Conservation (phyloP, 192 early-diverging fungal genomes). For the Lobosporangium transversale region DNA sequence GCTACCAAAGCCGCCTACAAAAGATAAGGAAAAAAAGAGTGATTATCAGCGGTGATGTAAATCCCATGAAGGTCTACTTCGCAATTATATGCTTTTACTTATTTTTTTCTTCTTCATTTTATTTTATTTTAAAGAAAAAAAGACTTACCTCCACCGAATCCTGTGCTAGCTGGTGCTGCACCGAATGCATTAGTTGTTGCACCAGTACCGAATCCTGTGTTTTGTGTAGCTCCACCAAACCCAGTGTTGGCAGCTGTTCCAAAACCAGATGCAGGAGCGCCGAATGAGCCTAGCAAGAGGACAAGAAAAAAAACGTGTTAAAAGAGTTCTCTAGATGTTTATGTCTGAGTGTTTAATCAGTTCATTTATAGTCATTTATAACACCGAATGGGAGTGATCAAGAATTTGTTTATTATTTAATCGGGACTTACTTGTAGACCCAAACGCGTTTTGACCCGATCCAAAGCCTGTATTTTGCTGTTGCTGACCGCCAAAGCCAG, state of each 20-base stretch:
- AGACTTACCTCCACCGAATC: slow-evolving; percentile 41
- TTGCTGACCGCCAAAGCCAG: slow-evolving; percentile 52
- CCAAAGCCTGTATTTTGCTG: slow-evolving; percentile 51
- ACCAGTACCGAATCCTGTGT: slow-evolving; percentile 35
- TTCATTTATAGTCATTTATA: too few species aligned
- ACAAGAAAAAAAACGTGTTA: neutral
- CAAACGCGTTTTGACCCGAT: slow-evolving; percentile 33
- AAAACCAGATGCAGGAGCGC: slow-evolving; percentile 42
- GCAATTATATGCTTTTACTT: too few species aligned
- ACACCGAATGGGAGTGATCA: too few species aligned
- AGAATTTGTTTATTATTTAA: too few species aligned
- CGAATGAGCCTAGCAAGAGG: slow-evolving; percentile 25
- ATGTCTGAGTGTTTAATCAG: too few species aligned
- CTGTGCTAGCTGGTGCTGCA: slow-evolving; percentile 27
- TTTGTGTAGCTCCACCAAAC: slow-evolving; percentile 29
- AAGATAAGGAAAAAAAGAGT: neutral
- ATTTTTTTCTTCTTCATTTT: neutral
- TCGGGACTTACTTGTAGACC: slow-evolving; percentile 43
- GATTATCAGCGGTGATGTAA: neutral
- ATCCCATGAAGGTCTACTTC: neutral
- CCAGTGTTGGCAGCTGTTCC: slow-evolving; percentile 35
- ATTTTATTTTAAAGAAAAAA: neutral
- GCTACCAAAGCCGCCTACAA: slow-evolving; percentile 46
- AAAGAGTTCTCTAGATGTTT: too few species aligned
- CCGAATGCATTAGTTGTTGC: slow-evolving; percentile 40